Evolutionary conservation across 1,284 basidiomycete species (phyloP).

Genomic region (Heterobasidion annosum): DNA sequence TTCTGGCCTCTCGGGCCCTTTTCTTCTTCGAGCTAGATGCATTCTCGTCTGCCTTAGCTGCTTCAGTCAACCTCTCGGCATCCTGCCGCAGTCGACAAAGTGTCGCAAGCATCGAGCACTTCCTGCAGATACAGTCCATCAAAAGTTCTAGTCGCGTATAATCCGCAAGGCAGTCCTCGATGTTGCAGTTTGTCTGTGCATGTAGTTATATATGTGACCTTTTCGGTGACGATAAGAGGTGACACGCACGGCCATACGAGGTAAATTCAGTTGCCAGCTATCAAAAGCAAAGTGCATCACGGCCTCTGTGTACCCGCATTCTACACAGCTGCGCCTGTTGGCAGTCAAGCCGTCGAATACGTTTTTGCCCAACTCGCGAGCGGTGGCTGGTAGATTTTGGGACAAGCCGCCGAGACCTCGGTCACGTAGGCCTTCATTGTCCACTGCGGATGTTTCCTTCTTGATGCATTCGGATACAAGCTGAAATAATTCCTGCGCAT

Average conservation of each 20-base stretch:
- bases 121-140: constrained; percentile 77
- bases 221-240: neutral
- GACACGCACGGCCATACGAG: constrained; percentile 42
- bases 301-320: constrained; percentile 82
- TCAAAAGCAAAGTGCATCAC: constrained; percentile 84
- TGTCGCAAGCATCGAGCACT: constrained; percentile 72
- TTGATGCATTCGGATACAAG: constrained; percentile 83
- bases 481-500: constrained; percentile 93
- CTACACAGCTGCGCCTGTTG: constrained; percentile 71
- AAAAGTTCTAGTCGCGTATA: constrained; percentile 79
- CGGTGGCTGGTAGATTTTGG: constrained; percentile 4
- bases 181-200: constrained; percentile 40
- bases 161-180: constrained; percentile 71
- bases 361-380: constrained; percentile 43
- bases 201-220: neutral
- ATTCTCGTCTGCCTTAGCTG: constrained; percentile 28
- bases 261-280: constrained; percentile 72
- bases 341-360: constrained; percentile 81
- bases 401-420: constrained; percentile 47
- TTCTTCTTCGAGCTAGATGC: constrained; percentile 60
- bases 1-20: constrained; percentile 58
- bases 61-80: constrained; percentile 41
- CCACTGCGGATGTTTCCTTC: constrained; percentile 61
- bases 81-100: constrained; percentile 51
- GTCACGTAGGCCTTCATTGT: constrained; percentile 56